Conservation (phyloP, 768 basidiomycete genomes). For the Gloeophyllum trabeum region DNA sequence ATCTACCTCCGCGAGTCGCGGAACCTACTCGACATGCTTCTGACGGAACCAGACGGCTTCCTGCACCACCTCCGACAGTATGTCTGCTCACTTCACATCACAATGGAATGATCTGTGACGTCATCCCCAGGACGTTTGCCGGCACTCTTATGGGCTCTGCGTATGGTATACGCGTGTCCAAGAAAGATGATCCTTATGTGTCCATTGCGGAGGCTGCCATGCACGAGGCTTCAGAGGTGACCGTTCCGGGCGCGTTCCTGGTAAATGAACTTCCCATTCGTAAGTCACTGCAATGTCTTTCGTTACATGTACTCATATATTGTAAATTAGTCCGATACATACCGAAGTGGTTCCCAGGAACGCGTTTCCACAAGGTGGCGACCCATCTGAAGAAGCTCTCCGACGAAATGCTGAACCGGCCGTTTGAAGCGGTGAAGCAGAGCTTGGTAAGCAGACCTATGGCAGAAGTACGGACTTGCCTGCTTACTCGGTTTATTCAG, state of each 20-base stretch:
- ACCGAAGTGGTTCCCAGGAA: constrained; percentile 18
- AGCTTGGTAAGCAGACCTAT: not conserved
- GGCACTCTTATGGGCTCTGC: not conserved
- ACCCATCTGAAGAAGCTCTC: constrained; percentile 5
- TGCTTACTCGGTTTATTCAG: not conserved
- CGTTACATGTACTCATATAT: not conserved
- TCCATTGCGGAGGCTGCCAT: not conserved
- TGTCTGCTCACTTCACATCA: not conserved
- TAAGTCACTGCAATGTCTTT: not conserved
- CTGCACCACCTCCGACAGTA: constrained; percentile 1
- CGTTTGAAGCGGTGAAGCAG: not conserved
- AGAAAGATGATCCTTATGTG: not conserved
- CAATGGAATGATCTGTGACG: not conserved
- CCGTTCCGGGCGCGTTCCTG: not conserved
- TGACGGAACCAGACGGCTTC: constrained; percentile 2
- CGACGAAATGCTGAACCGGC: constrained; percentile 2
- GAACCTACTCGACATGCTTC: constrained; percentile 1
- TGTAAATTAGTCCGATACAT: constrained; percentile 11
- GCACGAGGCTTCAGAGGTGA: not conserved
- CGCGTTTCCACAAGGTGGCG: constrained; percentile 12
- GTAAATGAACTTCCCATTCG: not conserved
- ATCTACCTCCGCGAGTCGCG: constrained; percentile 3
- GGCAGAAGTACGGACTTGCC: not conserved
- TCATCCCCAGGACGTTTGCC: not conserved
- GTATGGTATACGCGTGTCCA: not conserved